Conservation (phyloP, 106 monocot genomes). For the Posidonia australis region DNA sequence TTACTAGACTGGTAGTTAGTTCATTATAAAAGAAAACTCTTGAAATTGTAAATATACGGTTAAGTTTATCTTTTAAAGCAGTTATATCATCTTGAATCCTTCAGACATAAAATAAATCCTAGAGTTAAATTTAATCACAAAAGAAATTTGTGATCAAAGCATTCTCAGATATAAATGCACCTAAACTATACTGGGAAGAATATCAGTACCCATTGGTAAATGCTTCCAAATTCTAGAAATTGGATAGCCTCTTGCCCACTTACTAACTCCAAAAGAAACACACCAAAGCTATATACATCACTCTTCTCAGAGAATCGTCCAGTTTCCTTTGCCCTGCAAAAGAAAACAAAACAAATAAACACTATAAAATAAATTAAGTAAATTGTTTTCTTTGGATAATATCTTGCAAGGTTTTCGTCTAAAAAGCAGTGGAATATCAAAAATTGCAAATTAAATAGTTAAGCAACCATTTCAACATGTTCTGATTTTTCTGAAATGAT, state of each 20-base stretch:
- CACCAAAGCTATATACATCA: slow-evolving; percentile 93
- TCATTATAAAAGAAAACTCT: no score
- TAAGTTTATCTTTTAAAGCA: no score
- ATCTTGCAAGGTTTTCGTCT: neutral
- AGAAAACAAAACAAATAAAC: neutral
- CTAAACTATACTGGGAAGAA: neutral
- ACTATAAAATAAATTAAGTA: neutral
- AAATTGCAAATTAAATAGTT: neutral
- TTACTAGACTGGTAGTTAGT: no score
- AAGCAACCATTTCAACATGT: neutral
- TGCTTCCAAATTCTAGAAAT: slow-evolving; percentile 25
- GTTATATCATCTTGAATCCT: no score
- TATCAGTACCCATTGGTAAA: slow-evolving; percentile 59
- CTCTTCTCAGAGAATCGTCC: slow-evolving; percentile 51
- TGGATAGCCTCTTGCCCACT: slow-evolving; percentile 45
- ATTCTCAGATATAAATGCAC: neutral
- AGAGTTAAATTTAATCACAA: no score
- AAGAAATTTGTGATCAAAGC: no score
- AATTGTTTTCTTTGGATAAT: neutral
- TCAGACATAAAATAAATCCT: no score
- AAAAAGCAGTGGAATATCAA: neutral
- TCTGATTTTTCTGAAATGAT: no score
- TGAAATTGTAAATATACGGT: no score
- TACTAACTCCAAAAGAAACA: slow-evolving; percentile 84
- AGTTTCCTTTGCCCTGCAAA: slow-evolving; percentile 47